Evolutionary conservation across 441 rosid species (phyloP), one percentile per base, ranked within the genome.

Genomic region (Eutrema salsugineum): DNA sequence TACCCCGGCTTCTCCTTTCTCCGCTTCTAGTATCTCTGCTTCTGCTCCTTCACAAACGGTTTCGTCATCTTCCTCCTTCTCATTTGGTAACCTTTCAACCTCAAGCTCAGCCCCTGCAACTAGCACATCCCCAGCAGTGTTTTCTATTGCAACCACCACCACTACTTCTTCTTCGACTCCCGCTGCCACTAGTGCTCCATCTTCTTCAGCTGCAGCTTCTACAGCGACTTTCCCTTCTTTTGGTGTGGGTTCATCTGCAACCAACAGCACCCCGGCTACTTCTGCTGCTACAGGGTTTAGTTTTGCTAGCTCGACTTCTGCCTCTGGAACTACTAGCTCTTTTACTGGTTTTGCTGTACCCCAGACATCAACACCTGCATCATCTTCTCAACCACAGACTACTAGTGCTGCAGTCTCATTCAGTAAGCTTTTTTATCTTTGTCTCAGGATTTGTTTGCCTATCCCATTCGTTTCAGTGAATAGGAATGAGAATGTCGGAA

Each of bases 61-160:
- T 38, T 71, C 89, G 11, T 68, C 77, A 28, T 56, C 72, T 63
- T 77, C 95, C 0, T 63, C 84, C 36, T 82, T 88, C 79, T 83
- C 87, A 30, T 84, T 83, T 44, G 70, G 68, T 17, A 74, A 75
- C 79, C 78, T 69, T 65, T 79, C 87, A 56, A 82, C 81, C 17
- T 58, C 85, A 14, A 77, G 87, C 39, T 65, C 88, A 24, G 72
- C 91, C n/a, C 66, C 88, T 36, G 71, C 62, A 16, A 75, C 88
- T 5, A 66, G 70, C 44, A 35, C 83, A 20, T 56, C 80, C 1
- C 54, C 81, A n/a, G 63, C 84, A 14, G 47, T 81, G 79, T 86
- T 91, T 71, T 90, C 97, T 6, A 85, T 85, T 4, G 84, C 88
- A 65, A 87, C 92, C 20, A 80, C 75, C 61, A 82, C 89, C 47